These are phyloP conservation scores for Phytopythium cucurbitacearum DNA, from an alignment of 352 stramenopile genomes.

Conservation along the genomic window DNA sequence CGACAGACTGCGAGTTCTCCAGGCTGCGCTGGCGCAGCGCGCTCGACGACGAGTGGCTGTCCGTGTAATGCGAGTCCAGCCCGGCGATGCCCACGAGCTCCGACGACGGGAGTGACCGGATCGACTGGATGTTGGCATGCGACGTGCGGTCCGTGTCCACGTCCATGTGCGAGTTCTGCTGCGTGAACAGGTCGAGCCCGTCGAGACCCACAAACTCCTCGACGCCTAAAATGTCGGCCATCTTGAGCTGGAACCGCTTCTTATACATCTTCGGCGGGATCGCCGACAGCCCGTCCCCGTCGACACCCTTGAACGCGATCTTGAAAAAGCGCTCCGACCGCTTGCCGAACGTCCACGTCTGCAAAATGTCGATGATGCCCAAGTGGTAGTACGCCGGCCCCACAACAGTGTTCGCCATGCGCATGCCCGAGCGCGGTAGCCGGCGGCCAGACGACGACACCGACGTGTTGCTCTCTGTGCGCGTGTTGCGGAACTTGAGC, in stretches of 20 bases:
- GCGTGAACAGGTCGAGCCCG: slow-evolving; percentile 63
- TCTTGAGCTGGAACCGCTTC: slow-evolving; percentile 82
- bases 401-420: slow-evolving; percentile 82
- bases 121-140: slow-evolving; percentile 58
- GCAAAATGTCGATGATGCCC: slow-evolving; percentile 89
- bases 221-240: slow-evolving; percentile 82
- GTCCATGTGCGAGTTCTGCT: slow-evolving; percentile 89
- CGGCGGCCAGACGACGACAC: slow-evolving; percentile 59
- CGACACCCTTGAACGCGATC: slow-evolving; percentile 77
- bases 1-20: slow-evolving; percentile 65
- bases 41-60: slow-evolving; percentile 43
- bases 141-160: slow-evolving; percentile 63
- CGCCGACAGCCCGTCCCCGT: slow-evolving; percentile 78
- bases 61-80: slow-evolving; percentile 62
- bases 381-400: slow-evolving; percentile 88
- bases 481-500: slow-evolving; percentile 22
- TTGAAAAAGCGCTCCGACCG: slow-evolving; percentile 87
- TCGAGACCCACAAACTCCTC: slow-evolving; percentile 59
- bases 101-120: slow-evolving; percentile 58
- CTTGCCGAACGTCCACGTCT: slow-evolving; percentile 88
- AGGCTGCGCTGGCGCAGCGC: slow-evolving; percentile 48
- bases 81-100: slow-evolving; percentile 58
- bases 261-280: slow-evolving; percentile 83
- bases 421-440: slow-evolving; percentile 77
- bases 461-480: slow-evolving; percentile 59